These are phyloP conservation scores for Chytriomyces hyalinus DNA, from an alignment of 192 early-diverging fungal genomes.

Conservation along the genomic window DNA sequence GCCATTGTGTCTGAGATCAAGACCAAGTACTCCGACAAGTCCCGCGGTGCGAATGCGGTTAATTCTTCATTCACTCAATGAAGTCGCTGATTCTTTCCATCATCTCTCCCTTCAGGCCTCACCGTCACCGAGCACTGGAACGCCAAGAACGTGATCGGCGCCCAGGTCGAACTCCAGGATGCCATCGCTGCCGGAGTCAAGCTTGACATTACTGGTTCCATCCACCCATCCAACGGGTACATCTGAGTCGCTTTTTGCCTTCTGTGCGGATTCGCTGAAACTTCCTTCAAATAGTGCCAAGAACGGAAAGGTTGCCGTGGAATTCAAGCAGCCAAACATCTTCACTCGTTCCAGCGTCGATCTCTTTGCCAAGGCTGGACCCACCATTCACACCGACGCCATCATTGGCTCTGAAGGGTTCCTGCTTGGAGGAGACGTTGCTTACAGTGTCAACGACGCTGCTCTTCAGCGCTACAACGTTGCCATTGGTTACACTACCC, in stretches of 20 bases:
- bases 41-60: constrained; percentile 63
- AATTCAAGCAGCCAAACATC: constrained; percentile 95
- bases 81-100: constrained; percentile 53
- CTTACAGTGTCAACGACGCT: constrained; percentile 91
- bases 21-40: constrained; percentile 96
- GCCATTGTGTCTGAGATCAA: constrained; percentile 95
- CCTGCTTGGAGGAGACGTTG: constrained; percentile 89
- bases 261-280: not conserved
- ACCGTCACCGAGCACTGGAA: constrained; percentile 98
- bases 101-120: constrained; percentile 69
- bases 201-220: constrained; percentile 83
- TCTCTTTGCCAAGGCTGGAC: constrained; percentile 84
- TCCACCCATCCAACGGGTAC: constrained; percentile 81
- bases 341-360: constrained; percentile 89
- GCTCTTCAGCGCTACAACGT: constrained; percentile 88
- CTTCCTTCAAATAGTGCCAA: constrained; percentile 48
- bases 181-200: constrained; percentile 96
- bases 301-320: constrained; percentile 27
- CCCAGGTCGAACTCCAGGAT: constrained; percentile 92
- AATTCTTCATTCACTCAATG: constrained; percentile 39
- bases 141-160: constrained; percentile 89
- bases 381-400: constrained; percentile 84
- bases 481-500: constrained; percentile 83
- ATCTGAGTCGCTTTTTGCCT: not conserved
- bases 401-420: constrained; percentile 86